Conservation (phyloP, 495 filamentous ascomycete species). For the Podospora tetraspora region DNA sequence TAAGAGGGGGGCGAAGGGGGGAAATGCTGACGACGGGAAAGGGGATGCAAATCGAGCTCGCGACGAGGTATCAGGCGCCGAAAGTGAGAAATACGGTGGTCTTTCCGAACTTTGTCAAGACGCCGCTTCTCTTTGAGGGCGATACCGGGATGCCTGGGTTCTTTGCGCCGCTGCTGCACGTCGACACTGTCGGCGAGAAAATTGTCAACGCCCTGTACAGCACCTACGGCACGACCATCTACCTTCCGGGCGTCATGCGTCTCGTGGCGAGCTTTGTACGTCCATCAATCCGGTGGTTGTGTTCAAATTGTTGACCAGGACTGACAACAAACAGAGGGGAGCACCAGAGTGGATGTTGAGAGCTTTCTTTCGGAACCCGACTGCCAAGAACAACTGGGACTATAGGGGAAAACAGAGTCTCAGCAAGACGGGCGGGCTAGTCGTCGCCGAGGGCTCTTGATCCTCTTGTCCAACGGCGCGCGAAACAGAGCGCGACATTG, state of each 20-base stretch:
- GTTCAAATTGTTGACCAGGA: not conserved
- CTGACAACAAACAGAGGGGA: constrained; percentile 1
- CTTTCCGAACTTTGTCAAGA: constrained; percentile 33
- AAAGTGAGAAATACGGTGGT: constrained; percentile 29
- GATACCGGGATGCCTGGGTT: constrained; percentile 30
- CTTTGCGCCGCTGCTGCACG: constrained; percentile 32
- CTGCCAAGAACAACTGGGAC: not conserved
- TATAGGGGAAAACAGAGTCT: not conserved
- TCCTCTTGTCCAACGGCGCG: too few relatives aligned
- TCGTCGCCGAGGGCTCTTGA: not conserved
- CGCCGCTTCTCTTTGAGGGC: constrained; percentile 28
- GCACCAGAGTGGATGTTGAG: constrained; percentile 7
- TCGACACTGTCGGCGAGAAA: constrained; percentile 33
- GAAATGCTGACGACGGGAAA: not conserved
- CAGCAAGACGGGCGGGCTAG: constrained; percentile 1
- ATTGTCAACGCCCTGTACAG: constrained; percentile 32
- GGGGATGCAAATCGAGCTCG: constrained; percentile 23
- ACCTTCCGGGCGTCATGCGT: constrained; percentile 32
- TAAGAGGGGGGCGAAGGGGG: too few relatives aligned
- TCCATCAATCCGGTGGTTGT: not conserved
- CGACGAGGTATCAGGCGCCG: constrained; percentile 23
- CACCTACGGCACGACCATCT: constrained; percentile 29
- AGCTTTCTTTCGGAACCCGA: not conserved
- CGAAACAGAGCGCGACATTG: too few relatives aligned
- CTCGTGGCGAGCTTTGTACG: constrained; percentile 33